phyloP scores from a whole-genome alignment of 1,284 basidiomycete genomes.

The Trichosporon sp. region DNA sequence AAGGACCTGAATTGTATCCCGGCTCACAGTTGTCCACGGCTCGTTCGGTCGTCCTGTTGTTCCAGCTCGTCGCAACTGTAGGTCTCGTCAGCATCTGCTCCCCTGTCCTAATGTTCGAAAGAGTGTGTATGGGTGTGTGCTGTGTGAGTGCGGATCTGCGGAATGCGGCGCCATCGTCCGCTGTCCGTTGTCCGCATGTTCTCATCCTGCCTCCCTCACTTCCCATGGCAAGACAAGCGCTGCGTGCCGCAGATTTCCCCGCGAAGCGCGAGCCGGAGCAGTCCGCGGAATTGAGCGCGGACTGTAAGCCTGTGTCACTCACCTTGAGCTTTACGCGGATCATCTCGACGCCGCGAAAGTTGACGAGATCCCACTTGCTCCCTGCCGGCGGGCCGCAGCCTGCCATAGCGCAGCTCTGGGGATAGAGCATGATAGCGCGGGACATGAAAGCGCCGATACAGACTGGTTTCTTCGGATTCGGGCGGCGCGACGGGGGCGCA shows the following conservation, averaged over 20 bases:
- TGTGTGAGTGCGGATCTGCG: neutral
- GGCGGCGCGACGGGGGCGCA: slow-evolving; percentile 22
- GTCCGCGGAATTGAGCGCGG: too few species aligned
- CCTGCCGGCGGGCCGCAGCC: slow-evolving; percentile 46
- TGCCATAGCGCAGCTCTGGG: slow-evolving; percentile 62
- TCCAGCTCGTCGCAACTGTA: slow-evolving; percentile 30
- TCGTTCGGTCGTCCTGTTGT: slow-evolving; percentile 55
- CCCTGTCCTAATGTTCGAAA: neutral
- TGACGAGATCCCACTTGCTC: slow-evolving; percentile 27
- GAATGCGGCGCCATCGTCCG: neutral
- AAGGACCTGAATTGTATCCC: slow-evolving; percentile 75
- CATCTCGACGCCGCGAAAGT: slow-evolving; percentile 58
- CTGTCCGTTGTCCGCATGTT: neutral
- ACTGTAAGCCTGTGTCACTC: neutral
- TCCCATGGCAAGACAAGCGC: too few species aligned
- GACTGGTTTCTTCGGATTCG: slow-evolving; percentile 49
- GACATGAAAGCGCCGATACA: slow-evolving; percentile 81
- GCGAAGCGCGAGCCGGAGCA: too few species aligned
- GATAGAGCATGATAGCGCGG: slow-evolving; percentile 79
- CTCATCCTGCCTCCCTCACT: too few species aligned
- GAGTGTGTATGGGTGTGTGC: too few species aligned
- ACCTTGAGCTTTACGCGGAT: slow-evolving; percentile 64
- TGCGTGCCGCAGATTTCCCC: too few species aligned
- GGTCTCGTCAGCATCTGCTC: slow-evolving; percentile 7
- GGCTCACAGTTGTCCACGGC: slow-evolving; percentile 51